Evolutionary conservation across 768 basidiomycete species (phyloP), one percentile per base, ranked within the genome.

Genomic region (Mycena filopes): DNA sequence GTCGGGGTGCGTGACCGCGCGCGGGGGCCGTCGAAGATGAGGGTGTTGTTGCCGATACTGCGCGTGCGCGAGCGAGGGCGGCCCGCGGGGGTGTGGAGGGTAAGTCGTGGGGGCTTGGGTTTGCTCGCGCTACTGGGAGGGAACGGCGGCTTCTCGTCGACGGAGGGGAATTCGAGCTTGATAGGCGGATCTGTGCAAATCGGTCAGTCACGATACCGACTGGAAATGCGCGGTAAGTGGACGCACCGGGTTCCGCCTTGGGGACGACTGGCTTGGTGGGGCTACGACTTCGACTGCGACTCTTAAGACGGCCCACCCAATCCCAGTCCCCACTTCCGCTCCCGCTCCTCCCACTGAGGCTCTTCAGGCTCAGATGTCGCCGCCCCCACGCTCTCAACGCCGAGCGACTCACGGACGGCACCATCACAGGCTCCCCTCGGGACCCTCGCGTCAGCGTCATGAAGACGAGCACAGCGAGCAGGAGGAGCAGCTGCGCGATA

Each of bases 371-470:
- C 38, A 69, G 47, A 60, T 69, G 56, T 13, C 68, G 60, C 23
- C 64, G 64, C 1, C 68, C 68, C 64, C 68, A 69, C 1, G 68
- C 68, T 12, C 68, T 43, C n/a, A 66, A 23, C 50, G 59, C 43
- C 43, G 50, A 50, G 28, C 68, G 48, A 41, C 47, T 66, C 15
- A 71, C 55, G 3, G 43, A 62, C 56, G 68, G 69, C 53, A 42
- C 65, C 48, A 66, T 49, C 31, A 50, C 51, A 18, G 54, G 78
- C 80, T 55, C 83, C 73, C 55, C 65, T 43, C 70, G 71, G 2
- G 88, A 91, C 9, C 94, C 93, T 7, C 95, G 87, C 5, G 95
- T 96, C 55, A 97, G 82, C 20, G 90, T 87, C 78, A 97, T 92
- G 75, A 98, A 95, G 15, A 95, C 81, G 21, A 97, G 84, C 12